Evolutionary conservation across 805 yeast genomes (phyloP), one percentile per base, ranked within the genome.

Genomic region (Isabelozyma rhagii): DNA sequence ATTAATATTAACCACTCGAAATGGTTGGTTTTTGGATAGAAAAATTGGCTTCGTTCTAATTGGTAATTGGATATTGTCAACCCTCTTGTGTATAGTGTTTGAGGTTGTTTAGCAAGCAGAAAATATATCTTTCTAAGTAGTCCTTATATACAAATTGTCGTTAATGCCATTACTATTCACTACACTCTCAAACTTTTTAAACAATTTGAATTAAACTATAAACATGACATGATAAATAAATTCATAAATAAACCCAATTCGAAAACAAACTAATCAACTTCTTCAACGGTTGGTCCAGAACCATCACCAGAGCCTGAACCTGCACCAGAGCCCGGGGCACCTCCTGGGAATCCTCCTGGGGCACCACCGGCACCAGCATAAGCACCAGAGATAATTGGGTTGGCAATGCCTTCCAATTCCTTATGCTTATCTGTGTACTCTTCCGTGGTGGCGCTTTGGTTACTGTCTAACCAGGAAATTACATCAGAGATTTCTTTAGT

Each of bases 401-500:
- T 71, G 49, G 75, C 76, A 52, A 68, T 55, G 11, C 59, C 54
- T 54, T 71, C 75, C 58, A 73, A 69, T 52, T 72, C 75, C 62
- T 71, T 69, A 51, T 72, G 69, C 50, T 56, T 71, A 48, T 72
- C 78, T 39, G 60, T 51, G 54, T 68, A 73, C 55, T 73, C 77
- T 43, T 72, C 77, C 13, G 71, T 64, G 41, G 75, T 51, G 9
- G 78, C 78, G 13, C 74, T 64, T 53, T 68, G 67, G 43, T 68
- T 60, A 40, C 58, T 51, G 55, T 73, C 77, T 54, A 72, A 67
- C 77, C 77, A 72, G 9, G 58, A 36, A 48, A 71, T 68, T 38
- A 76, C 67, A 55, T 73, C 78, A 49, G 66, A 71, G 51, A 74
- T 68, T 8, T 76, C 77, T 59, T 65, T 66, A 45, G 67, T 58